Conservation (phyloP, 2,329 filamentous ascomycete genomes). For the Paramyrothecium roridum region DNA sequence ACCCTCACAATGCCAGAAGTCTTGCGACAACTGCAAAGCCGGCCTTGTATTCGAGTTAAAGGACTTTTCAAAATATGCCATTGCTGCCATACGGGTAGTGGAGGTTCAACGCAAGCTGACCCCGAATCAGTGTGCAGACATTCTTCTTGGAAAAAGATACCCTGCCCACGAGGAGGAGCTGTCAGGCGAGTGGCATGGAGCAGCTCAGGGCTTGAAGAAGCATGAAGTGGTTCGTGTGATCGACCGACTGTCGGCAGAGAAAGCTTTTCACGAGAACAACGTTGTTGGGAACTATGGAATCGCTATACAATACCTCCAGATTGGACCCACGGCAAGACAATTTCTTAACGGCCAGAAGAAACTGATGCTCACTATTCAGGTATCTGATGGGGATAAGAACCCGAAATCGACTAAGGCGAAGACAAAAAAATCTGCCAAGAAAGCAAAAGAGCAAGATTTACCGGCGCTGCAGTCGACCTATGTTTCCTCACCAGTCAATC, state of each 20-base stretch:
- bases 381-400: slow-evolving; percentile 25
- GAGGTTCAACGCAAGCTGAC: slow-evolving; percentile 61
- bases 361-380: slow-evolving; percentile 41
- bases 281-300: slow-evolving; percentile 52
- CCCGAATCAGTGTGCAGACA: slow-evolving; percentile 76
- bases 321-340: slow-evolving; percentile 35
- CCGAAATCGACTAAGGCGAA: slow-evolving; percentile 26
- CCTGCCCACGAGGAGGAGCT: slow-evolving; percentile 52
- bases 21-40: slow-evolving; percentile 87
- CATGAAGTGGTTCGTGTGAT: slow-evolving; percentile 84
- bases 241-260: slow-evolving; percentile 69
- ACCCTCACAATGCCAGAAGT: slow-evolving; percentile 64
- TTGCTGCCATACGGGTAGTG: slow-evolving; percentile 68
- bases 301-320: slow-evolving; percentile 67
- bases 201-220: slow-evolving; percentile 66
- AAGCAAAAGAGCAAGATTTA: slow-evolving; percentile 27
- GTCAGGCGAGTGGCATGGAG: slow-evolving; percentile 62
- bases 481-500: slow-evolving; percentile 50
- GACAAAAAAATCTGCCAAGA: slow-evolving; percentile 32
- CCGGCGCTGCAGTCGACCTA: slow-evolving; percentile 43
- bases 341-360: slow-evolving; percentile 43
- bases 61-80: slow-evolving; percentile 75
- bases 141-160: slow-evolving; percentile 69
- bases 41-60: slow-evolving; percentile 66
- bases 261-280: slow-evolving; percentile 70